Conservation (phyloP, 2,329 filamentous ascomycete genomes). For the Diplodia sapinea region DNA sequence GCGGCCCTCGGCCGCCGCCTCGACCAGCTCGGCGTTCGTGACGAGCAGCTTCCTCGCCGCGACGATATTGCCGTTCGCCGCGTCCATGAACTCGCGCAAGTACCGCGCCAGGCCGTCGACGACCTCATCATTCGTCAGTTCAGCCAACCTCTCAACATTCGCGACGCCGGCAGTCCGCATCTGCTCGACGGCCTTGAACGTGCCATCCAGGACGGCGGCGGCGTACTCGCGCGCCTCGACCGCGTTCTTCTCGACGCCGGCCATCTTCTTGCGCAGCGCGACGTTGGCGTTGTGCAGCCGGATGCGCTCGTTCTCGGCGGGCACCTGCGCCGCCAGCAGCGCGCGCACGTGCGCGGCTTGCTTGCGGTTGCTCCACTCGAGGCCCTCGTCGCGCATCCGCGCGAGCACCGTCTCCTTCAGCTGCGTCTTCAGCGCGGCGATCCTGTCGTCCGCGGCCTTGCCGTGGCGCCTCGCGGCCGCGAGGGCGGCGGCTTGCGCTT, state of each 20-base stretch:
- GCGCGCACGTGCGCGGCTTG: neutral
- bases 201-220: neutral
- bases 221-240: neutral
- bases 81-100: neutral
- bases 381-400: neutral
- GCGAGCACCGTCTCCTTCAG: neutral
- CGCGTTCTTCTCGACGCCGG: neutral
- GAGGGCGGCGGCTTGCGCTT: neutral
- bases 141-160: neutral
- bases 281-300: too few relatives aligned
- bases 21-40: neutral
- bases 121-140: neutral
- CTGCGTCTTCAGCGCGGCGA: neutral
- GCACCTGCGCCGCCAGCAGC: neutral
- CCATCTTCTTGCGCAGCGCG: neutral
- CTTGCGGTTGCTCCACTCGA: neutral
- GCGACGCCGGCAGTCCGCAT: neutral
- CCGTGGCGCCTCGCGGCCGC: too few relatives aligned
- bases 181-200: fast-evolving
- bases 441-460: too few relatives aligned
- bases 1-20: neutral
- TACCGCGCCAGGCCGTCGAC: neutral
- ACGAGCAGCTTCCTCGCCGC: neutral
- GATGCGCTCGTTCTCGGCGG: neutral
- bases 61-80: neutral